Percentiles rank a stretch among this genome's conserved stretches.
Conservation (phyloP, 805 yeast genomes). For the Danielozyma ontarioensis region DNA sequence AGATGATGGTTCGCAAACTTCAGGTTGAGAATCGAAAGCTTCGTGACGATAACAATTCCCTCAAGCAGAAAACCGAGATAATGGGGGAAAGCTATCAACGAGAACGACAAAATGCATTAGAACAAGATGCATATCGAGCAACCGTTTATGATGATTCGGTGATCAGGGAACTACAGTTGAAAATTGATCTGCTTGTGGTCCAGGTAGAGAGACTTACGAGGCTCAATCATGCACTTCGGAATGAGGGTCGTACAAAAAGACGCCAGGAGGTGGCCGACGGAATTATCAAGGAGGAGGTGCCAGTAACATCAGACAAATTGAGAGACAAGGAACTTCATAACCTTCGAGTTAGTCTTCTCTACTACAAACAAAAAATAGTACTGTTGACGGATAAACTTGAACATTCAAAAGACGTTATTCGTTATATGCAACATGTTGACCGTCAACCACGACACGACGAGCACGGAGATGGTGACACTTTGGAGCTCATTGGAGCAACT, state of each 20-base stretch:
- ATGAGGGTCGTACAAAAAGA: no score
- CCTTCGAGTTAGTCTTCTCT: not conserved
- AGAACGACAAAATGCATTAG: no score
- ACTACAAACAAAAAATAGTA: constrained; percentile 3
- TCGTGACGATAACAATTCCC: constrained; percentile 1
- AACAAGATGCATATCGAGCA: no score
- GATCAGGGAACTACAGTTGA: no score
- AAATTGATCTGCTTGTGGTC: no score
- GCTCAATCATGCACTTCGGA: no score
- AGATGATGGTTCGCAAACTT: constrained; percentile 1
- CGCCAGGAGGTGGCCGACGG: not conserved
- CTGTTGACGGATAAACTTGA: constrained; percentile 1
- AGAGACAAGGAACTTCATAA: not conserved
- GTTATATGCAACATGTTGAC: not conserved
- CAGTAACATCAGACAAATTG: not conserved
- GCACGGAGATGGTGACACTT: no score
- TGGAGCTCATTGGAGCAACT: no score
- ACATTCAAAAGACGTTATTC: constrained; percentile 1
- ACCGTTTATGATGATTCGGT: no score
- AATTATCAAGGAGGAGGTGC: not conserved
- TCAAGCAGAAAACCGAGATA: constrained; percentile 1
- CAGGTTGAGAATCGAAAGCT: constrained; percentile 4
- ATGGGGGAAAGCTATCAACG: no score
- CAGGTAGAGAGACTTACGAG: no score
- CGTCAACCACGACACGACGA: no score